Evolutionary conservation across 2,329 filamentous ascomycete genomes (phyloP).

Genomic region (Fusarium euwallaceae): DNA sequence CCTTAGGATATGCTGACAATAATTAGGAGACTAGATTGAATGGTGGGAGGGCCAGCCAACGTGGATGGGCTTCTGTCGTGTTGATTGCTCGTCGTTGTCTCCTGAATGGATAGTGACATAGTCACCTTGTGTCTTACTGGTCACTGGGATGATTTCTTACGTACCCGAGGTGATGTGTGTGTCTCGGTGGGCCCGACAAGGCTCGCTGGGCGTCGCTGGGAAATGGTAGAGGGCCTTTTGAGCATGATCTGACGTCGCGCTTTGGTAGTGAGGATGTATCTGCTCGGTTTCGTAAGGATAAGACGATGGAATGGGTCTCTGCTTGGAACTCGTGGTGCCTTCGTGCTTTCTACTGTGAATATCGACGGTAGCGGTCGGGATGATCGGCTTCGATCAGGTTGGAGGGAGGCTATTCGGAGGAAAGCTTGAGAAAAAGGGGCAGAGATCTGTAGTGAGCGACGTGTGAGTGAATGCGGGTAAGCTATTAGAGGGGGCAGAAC

Average conservation of each 20-base stretch:
- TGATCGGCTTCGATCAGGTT: neutral
- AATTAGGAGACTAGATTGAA: accelerated
- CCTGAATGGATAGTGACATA: neutral
- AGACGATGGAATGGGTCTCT: neutral
- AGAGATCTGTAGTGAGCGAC: neutral
- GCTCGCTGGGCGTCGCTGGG: neutral
- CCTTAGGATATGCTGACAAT: accelerated
- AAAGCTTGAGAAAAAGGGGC: neutral
- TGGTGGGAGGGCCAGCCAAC: neutral
- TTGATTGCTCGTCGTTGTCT: neutral
- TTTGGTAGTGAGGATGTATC: neutral
- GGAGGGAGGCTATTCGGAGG: neutral
- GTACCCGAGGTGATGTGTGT: neutral
- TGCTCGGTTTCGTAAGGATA: neutral
- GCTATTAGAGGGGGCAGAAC: no score
- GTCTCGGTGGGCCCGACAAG: neutral
- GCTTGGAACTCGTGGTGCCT: neutral
- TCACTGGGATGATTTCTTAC: neutral
- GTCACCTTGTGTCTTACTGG: neutral
- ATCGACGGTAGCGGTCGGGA: neutral
- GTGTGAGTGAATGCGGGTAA: neutral
- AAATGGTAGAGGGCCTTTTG: neutral
- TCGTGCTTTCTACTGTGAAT: neutral
- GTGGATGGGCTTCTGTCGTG: neutral
- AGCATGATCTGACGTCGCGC: neutral